These are phyloP conservation scores for Diaporthe sp. DNA, from an alignment of 2,329 filamentous ascomycete species.

Conservation along the genomic window DNA sequence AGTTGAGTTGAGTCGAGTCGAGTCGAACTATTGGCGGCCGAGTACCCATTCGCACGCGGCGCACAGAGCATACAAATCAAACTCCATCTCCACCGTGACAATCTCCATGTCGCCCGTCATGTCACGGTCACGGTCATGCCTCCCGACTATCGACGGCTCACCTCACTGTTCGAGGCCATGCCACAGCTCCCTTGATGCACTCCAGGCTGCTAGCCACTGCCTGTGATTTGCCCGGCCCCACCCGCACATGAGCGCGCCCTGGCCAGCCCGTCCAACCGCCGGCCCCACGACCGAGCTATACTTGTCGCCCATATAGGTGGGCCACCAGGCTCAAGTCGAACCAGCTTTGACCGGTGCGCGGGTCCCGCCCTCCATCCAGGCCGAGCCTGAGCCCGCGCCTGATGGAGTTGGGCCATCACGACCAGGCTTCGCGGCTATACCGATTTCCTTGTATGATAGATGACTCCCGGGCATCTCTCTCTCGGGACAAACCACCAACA, in stretches of 20 bases:
- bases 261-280: conserved; percentile 27
- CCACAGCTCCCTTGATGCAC: conserved; percentile 7
- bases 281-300: conserved; percentile 30
- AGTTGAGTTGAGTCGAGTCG: background rate
- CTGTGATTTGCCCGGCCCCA: conserved; percentile 14
- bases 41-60: background rate
- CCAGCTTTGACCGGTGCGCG: conserved; percentile 22
- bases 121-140: conserved; percentile 11
- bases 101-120: conserved; percentile 7
- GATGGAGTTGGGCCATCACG: background rate
- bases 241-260: conserved; percentile 24
- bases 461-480: background rate
- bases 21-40: background rate
- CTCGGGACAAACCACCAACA: conserved; percentile 19
- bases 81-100: conserved; percentile 11
- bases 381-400: background rate
- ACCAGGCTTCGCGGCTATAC: conserved; percentile 18
- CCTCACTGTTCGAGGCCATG: conserved; percentile 12
- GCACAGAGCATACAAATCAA: conserved; percentile 17
- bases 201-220: conserved; percentile 1
- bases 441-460: background rate
- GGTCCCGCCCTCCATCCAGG: background rate
- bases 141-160: conserved; percentile 26
- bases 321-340: conserved; percentile 6
- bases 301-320: conserved; percentile 28